phyloP scores from a whole-genome alignment of 2,329 filamentous ascomycete species.

The Epichloe festucae region DNA sequence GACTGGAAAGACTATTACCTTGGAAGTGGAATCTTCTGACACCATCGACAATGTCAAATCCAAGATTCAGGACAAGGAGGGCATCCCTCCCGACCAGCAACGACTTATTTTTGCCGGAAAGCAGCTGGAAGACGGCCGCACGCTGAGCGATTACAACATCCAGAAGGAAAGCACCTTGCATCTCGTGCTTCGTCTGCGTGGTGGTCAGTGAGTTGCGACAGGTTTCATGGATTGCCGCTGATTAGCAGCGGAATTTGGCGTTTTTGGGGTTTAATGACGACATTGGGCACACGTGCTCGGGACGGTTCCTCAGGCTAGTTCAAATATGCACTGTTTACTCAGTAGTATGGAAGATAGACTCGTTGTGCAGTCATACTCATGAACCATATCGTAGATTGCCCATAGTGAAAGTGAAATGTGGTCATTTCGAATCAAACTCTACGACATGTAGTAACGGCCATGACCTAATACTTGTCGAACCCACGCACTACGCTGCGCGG shows the following conservation, averaged over 20 bases:
- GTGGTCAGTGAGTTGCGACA: conserved; percentile 55
- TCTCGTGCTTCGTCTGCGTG: conserved; percentile 67
- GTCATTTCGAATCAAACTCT: background rate
- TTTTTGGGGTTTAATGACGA: background rate
- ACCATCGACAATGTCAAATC: conserved; percentile 91
- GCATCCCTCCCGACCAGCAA: conserved; percentile 85
- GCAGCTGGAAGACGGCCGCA: conserved; percentile 85
- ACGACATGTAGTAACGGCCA: background rate
- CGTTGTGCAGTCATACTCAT: background rate
- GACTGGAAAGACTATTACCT: conserved; percentile 86
- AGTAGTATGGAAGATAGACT: background rate
- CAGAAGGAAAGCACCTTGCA: conserved; percentile 82
- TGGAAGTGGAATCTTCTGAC: conserved; percentile 80
- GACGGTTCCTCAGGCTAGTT: background rate
- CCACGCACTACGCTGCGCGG: background rate
- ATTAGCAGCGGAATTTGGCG: conserved; percentile 69
- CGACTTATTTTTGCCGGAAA: conserved; percentile 89
- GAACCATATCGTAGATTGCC: no score
- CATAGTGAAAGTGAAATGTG: no score
- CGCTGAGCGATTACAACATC: conserved; percentile 90
- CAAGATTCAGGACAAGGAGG: conserved; percentile 90
- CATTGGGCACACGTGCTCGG: background rate
- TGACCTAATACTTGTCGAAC: background rate
- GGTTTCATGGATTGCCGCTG: background rate
- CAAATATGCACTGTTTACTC: background rate